phyloP scores from a whole-genome alignment of 305 asterid species.

The Plantago lanceolata region DNA sequence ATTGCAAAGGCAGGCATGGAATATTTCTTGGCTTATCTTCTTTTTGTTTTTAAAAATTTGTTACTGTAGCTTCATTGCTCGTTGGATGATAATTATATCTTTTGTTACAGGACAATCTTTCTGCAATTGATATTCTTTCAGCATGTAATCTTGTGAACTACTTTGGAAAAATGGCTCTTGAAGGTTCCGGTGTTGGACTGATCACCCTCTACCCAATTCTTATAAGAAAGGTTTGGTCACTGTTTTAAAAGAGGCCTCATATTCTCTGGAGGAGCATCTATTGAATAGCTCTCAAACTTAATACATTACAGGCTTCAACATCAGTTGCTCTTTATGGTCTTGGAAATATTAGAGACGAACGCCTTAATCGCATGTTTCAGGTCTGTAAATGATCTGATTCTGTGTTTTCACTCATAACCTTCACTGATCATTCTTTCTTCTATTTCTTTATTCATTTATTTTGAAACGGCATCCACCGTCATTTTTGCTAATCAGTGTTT shows the following conservation, averaged over 20 bases:
- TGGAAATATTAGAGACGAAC: constrained; percentile 97
- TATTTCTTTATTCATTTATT: neutral
- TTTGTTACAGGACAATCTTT: constrained; percentile 86
- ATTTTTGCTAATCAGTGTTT: no score
- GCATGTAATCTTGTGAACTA: constrained; percentile 97
- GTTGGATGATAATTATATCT: constrained; percentile 27
- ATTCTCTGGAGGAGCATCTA: constrained; percentile 7
- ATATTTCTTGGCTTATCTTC: neutral
- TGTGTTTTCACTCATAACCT: constrained; percentile 20
- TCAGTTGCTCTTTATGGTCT: constrained; percentile 95
- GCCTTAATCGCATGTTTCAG: constrained; percentile 97
- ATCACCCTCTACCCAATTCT: constrained; percentile 86
- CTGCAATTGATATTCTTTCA: constrained; percentile 96
- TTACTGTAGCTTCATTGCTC: constrained; percentile 18
- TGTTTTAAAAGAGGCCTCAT: constrained; percentile 22
- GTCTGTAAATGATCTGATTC: constrained; percentile 34
- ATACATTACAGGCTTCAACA: constrained; percentile 69
- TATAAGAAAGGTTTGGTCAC: constrained; percentile 59
- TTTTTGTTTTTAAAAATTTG: neutral
- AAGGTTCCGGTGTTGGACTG: constrained; percentile 97
- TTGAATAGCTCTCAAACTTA: constrained; percentile 18
- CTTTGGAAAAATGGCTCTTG: constrained; percentile 93
- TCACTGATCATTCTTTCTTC: neutral
- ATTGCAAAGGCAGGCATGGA: no score
- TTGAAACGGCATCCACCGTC: no score